These are phyloP conservation scores for Sclerotinia glacialis DNA, from an alignment of 2,329 filamentous ascomycete genomes.

Conservation along the genomic window DNA sequence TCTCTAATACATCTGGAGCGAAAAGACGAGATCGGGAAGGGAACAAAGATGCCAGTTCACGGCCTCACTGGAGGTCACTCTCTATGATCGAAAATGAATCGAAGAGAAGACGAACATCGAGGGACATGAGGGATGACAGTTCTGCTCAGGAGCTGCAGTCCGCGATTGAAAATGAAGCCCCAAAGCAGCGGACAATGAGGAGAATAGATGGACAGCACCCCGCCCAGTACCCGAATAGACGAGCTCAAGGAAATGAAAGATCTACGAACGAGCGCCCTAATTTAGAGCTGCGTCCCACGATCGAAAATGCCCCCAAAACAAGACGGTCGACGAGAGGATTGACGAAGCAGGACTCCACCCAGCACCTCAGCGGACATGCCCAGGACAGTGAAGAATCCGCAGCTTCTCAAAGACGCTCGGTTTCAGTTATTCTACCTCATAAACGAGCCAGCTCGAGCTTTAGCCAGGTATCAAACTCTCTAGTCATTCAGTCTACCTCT, in stretches of 20 bases:
- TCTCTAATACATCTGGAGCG: neutral
- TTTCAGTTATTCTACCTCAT: neutral
- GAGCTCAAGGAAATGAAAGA: neutral
- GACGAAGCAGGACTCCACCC: neutral
- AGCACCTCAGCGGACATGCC: neutral
- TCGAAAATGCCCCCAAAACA: neutral
- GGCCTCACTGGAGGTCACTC: neutral
- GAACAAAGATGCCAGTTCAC: neutral
- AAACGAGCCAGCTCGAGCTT: neutral
- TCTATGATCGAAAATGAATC: neutral
- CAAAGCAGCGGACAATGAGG: neutral
- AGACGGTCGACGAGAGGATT: neutral
- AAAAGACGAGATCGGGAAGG: constrained; percentile 5
- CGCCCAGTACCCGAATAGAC: neutral
- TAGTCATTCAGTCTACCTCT: neutral
- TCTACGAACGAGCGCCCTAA: neutral
- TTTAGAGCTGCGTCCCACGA: neutral
- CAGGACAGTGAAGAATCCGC: neutral
- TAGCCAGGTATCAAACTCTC: neutral
- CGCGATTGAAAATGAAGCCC: neutral
- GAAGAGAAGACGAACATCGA: constrained; percentile 9
- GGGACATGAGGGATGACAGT: no score
- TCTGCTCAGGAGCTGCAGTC: neutral
- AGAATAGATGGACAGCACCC: neutral
- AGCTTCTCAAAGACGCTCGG: neutral